Base-by-base conservation (phyloP, 148 eudicot species). In the Bassia scoparia region DNA sequence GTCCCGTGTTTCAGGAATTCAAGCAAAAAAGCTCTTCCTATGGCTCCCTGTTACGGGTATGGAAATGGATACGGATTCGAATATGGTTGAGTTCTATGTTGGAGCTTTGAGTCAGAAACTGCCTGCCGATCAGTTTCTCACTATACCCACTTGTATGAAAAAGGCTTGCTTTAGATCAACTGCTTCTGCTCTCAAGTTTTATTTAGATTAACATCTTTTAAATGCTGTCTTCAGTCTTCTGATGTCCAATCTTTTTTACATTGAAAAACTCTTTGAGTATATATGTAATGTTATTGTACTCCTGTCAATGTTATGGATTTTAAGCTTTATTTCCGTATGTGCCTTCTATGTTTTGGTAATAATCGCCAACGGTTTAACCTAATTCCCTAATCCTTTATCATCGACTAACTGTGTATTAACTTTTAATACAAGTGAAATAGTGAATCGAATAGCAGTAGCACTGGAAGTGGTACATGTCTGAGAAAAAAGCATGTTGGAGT, bases 21-120 rank as follows among this genome's bases (percentile, higher is more conserved):
- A 88, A 55, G 97, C 93, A 13, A 88, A 89, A 82, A 78, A 80
- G 80, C 68, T 89, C 55, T 87, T 90, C 76, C 27, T 90, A 5
- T 92, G 97, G 97, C 71, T 92, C 0, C 49, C 89, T 29, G 97
- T 92, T 1, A 83, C 85, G 0, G 90, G 88, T 8, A 79, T 92
- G 73, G 77, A 84, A 46, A 79, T 82, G 13, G 89, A 89, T 84
- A 48, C 68, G 1, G 61, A 62, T 1, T 68, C 84, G 2, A 78
- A 71, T 33, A 83, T 81, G 85, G 81, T 92, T 37, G 85, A 81
- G 21, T 92, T 90, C 61, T 82, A 82, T 67, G 96, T 88, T 10
- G 97, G 96, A 11, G 79, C 86, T 67, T 46, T 92, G 65, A 87
- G 83, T n/a, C 49, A 90, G 74, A 83, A 84, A 61, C 53, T 92